Percentiles rank a stretch among this genome's conserved stretches.
Evolutionary conservation across 768 basidiomycete genomes (phyloP).

Genomic region (Tulasnella sp.): DNA sequence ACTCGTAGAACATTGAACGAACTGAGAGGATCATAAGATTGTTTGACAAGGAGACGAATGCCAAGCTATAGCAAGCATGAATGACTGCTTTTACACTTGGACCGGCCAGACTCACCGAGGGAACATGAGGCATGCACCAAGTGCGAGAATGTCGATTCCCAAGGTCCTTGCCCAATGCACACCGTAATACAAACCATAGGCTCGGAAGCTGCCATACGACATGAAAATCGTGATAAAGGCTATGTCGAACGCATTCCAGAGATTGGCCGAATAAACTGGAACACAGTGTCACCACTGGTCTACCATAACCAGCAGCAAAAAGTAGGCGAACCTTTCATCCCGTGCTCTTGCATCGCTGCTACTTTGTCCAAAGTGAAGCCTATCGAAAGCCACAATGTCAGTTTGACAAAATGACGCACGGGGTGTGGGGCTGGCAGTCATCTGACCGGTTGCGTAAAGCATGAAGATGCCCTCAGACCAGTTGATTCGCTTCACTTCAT

Average conservation of each 20-base stretch:
- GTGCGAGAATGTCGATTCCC: conserved; percentile 75
- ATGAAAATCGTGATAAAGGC: conserved; percentile 80
- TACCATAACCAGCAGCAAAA: not conserved
- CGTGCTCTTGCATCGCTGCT: conserved; percentile 93
- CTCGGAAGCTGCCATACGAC: conserved; percentile 64
- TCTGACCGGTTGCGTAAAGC: conserved; percentile 40
- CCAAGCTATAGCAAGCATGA: conserved; percentile 49
- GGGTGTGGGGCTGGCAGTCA: not conserved
- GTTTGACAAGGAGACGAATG: conserved; percentile 78
- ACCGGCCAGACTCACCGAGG: conserved; percentile 48
- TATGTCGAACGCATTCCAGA: conserved; percentile 84
- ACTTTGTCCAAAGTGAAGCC: conserved; percentile 90
- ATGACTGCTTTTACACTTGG: not conserved
- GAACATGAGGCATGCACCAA: conserved; percentile 86
- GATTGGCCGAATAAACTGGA: conserved; percentile 29
- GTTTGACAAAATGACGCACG: conserved; percentile 24
- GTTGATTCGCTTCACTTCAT: conserved; percentile 55
- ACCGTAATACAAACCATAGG: conserved; percentile 67
- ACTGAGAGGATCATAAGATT: conserved; percentile 50
- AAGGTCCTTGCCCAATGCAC: conserved; percentile 54
- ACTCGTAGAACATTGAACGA: conserved; percentile 90
- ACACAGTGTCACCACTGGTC: not conserved
- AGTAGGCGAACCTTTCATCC: conserved; percentile 58
- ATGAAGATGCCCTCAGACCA: conserved; percentile 66
- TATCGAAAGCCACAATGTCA: conserved; percentile 34